These are phyloP conservation scores for Tolypocladium sp. DNA, from an alignment of 2,329 filamentous ascomycete species.

Conservation along the genomic window DNA sequence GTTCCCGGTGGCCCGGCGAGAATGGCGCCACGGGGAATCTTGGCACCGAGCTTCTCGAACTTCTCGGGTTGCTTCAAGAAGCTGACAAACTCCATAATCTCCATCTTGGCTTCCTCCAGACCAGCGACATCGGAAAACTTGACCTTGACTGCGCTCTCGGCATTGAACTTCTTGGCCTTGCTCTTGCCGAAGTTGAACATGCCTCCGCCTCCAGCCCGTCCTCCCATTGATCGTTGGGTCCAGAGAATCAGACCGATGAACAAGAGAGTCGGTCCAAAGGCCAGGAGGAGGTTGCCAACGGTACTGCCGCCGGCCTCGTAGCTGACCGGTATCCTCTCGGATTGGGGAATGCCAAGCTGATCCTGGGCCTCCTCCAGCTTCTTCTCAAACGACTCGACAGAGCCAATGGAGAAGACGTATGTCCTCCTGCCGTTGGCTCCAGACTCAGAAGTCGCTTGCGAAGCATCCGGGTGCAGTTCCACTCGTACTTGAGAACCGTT, in stretches of 20 bases:
- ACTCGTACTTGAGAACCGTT: slow-evolving; percentile 66
- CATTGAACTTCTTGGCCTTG: slow-evolving; percentile 93
- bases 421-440: slow-evolving; percentile 18
- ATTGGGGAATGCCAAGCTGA: slow-evolving; percentile 73
- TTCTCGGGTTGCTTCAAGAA: slow-evolving; percentile 90
- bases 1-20: slow-evolving; percentile 96
- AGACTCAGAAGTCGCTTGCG: slow-evolving; percentile 29
- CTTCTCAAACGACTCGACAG: slow-evolving; percentile 84
- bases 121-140: slow-evolving; percentile 96
- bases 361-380: slow-evolving; percentile 81
- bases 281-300: slow-evolving; percentile 63
- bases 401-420: slow-evolving; percentile 94
- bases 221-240: slow-evolving; percentile 65
- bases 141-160: slow-evolving; percentile 91
- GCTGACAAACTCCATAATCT: slow-evolving; percentile 99
- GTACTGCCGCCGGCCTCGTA: slow-evolving; percentile 72
- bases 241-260: slow-evolving; percentile 78
- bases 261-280: slow-evolving; percentile 78
- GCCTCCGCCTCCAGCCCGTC: slow-evolving; percentile 57
- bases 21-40: slow-evolving; percentile 95
- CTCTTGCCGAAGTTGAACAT: slow-evolving; percentile 97
- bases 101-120: slow-evolving; percentile 94
- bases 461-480: slow-evolving; percentile 66
- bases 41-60: slow-evolving; percentile 90
- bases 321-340: slow-evolving; percentile 87